Conservation (phyloP, 1,284 basidiomycete species). For the Trichosporon faecale region DNA sequence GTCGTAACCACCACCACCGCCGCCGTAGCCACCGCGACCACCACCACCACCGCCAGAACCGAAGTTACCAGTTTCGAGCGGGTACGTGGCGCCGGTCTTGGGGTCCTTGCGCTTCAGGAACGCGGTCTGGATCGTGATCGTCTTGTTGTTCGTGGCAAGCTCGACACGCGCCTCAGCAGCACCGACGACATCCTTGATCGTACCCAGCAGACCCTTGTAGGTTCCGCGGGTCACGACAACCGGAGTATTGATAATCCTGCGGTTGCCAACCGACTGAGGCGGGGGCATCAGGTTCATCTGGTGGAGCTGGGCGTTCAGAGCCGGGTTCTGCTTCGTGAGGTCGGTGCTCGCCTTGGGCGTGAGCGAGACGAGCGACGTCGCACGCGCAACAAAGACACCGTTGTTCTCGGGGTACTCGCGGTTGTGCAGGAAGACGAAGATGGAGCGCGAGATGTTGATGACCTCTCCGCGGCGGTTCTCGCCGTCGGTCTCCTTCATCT, state of each 20-base stretch:
- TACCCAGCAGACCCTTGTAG: constrained; percentile 86
- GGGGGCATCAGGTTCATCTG: constrained; percentile 57
- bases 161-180: constrained; percentile 77
- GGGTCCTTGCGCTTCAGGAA: constrained; percentile 71
- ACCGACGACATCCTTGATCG: constrained; percentile 94
- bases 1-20: constrained; percentile 18
- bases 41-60: constrained; percentile 11
- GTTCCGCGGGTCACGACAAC: constrained; percentile 84
- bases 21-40: constrained; percentile 21
- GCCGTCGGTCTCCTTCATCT: constrained; percentile 88
- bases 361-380: constrained; percentile 71
- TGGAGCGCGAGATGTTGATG: constrained; percentile 90
- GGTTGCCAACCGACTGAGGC: constrained; percentile 63
- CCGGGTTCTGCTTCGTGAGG: constrained; percentile 95
- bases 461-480: constrained; percentile 91
- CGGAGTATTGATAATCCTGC: constrained; percentile 70
- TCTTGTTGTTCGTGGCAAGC: constrained; percentile 83
- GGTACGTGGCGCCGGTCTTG: constrained; percentile 54
- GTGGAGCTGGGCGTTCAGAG: constrained; percentile 55
- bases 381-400: constrained; percentile 80
- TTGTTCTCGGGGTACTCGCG: constrained; percentile 86
- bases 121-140: constrained; percentile 78
- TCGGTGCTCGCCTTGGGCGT: constrained; percentile 76
- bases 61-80: constrained; percentile 35
- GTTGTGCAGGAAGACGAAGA: constrained; percentile 91